These are phyloP conservation scores for Pilobolus umbonatus DNA, from an alignment of 192 early-diverging fungal species.

Conservation along the genomic window DNA sequence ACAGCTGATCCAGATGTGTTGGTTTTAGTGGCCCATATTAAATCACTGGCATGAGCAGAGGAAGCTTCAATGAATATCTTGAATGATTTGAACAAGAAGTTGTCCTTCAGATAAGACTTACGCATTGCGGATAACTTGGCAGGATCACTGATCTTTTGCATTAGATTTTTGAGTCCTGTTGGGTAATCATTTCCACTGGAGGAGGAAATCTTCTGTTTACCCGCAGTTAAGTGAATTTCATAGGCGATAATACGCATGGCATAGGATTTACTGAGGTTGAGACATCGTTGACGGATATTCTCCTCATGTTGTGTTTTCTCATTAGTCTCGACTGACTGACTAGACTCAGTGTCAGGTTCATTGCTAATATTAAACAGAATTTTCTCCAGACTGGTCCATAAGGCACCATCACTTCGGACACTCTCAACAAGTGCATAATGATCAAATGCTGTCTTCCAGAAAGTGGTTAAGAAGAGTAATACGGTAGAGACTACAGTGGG, in stretches of 20 bases:
- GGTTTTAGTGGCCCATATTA: slow-evolving; percentile 15
- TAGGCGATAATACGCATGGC: slow-evolving; percentile 16
- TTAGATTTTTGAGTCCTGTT: slow-evolving; percentile 20
- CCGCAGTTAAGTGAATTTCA: slow-evolving; percentile 23
- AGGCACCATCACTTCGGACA: slow-evolving; percentile 31
- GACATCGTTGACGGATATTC: slow-evolving; percentile 19
- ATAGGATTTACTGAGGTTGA: slow-evolving; percentile 16
- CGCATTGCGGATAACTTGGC: slow-evolving; percentile 10
- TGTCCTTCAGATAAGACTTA: neutral
- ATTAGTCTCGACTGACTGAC: neutral
- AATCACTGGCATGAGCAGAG: slow-evolving; percentile 14
- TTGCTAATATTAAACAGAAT: slow-evolving; percentile 27
- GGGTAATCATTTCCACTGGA: slow-evolving; percentile 9
- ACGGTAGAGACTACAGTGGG: slow-evolving; percentile 40
- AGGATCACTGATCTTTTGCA: slow-evolving; percentile 19
- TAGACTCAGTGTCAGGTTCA: neutral
- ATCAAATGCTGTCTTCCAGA: slow-evolving; percentile 45
- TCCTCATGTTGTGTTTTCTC: neutral
- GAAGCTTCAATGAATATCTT: slow-evolving; percentile 27
- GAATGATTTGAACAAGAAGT: slow-evolving; percentile 20
- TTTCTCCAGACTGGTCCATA: slow-evolving; percentile 39
- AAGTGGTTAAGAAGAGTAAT: slow-evolving; percentile 40
- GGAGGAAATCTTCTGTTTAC: neutral
- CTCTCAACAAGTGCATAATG: slow-evolving; percentile 33
- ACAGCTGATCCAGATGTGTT: neutral